These are phyloP conservation scores for Paraphaeosphaeria minitans DNA, from an alignment of 2,329 filamentous ascomycete species.

Conservation along the genomic window DNA sequence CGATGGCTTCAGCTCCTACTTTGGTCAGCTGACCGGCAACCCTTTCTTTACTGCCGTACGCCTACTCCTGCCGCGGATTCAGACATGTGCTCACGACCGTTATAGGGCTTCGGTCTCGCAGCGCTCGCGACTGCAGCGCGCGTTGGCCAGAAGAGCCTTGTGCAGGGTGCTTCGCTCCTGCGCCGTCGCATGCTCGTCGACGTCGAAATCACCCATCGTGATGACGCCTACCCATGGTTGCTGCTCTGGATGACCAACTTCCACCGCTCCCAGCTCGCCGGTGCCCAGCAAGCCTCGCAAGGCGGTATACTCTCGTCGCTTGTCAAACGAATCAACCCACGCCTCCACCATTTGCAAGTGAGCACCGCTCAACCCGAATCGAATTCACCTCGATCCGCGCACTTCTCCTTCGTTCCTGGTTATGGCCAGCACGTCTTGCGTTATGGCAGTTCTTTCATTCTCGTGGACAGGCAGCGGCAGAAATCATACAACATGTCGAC, in stretches of 20 bases:
- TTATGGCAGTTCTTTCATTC: conserved; percentile 84
- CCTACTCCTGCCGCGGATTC: conserved; percentile 52
- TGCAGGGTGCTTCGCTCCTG: conserved; percentile 73
- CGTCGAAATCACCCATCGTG: conserved; percentile 92
- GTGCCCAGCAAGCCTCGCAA: conserved; percentile 34
- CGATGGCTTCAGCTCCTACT: conserved; percentile 46
- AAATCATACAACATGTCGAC: conserved; percentile 79
- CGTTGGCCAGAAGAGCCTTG: conserved; percentile 76
- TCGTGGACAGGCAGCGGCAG: conserved; percentile 85
- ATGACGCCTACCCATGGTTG: conserved; percentile 92
- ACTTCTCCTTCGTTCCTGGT: conserved; percentile 88
- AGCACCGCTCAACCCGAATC: conserved; percentile 67
- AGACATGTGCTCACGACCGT: conserved; percentile 38
- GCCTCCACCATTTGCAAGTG: conserved; percentile 68
- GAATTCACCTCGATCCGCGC: conserved; percentile 73
- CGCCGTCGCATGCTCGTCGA: conserved; percentile 89
- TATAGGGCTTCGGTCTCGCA: conserved; percentile 83
- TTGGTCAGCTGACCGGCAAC: conserved; percentile 55
- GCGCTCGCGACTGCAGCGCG: conserved; percentile 82
- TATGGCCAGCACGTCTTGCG: conserved; percentile 88
- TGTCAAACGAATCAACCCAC: conserved; percentile 62
- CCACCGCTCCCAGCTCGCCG: conserved; percentile 65
- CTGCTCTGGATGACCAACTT: conserved; percentile 91
- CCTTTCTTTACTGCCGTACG: conserved; percentile 61
- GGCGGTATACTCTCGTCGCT: conserved; percentile 57